Percentiles rank a stretch among this genome's conserved stretches.
Evolutionary conservation across 495 filamentous ascomycete species (phyloP).

Genomic region (Pseudoneurospora amorphoporcata): DNA sequence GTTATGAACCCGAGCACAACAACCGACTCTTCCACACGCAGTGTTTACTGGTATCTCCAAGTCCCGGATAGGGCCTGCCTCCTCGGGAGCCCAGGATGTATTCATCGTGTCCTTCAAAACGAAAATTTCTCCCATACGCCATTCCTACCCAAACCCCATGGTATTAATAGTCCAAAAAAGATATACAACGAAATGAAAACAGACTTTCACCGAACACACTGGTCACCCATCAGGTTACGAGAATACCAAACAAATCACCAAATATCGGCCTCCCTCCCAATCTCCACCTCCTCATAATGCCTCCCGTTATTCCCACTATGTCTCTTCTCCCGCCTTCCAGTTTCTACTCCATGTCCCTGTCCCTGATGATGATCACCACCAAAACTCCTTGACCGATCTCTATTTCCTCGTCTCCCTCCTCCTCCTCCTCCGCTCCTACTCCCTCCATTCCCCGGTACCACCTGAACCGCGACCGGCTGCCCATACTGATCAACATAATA

Average conservation of each 20-base stretch:
- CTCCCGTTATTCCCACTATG: neutral
- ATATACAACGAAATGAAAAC: neutral
- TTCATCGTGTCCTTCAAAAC: neutral
- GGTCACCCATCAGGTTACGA: too few relatives aligned
- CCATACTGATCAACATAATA: neutral
- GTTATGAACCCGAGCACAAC: neutral
- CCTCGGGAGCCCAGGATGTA: neutral
- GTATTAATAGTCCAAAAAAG: neutral
- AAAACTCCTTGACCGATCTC: neutral
- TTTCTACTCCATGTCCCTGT: neutral
- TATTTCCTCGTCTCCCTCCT: neutral
- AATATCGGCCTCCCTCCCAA: constrained; percentile 17
- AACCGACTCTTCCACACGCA: neutral
- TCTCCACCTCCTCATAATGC: constrained; percentile 18
- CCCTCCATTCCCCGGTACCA: neutral
- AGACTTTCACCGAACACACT: neutral
- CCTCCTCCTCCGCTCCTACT: neutral
- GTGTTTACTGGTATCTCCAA: neutral
- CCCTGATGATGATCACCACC: neutral
- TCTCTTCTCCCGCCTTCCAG: neutral
- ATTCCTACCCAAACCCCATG: neutral
- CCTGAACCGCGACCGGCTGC: neutral
- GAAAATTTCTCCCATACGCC: neutral
- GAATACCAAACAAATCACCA: constrained; percentile 8
- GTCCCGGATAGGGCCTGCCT: constrained; percentile 9